Conservation (phyloP, 2,329 filamentous ascomycete species). For the Hymenoscyphus scutula region DNA sequence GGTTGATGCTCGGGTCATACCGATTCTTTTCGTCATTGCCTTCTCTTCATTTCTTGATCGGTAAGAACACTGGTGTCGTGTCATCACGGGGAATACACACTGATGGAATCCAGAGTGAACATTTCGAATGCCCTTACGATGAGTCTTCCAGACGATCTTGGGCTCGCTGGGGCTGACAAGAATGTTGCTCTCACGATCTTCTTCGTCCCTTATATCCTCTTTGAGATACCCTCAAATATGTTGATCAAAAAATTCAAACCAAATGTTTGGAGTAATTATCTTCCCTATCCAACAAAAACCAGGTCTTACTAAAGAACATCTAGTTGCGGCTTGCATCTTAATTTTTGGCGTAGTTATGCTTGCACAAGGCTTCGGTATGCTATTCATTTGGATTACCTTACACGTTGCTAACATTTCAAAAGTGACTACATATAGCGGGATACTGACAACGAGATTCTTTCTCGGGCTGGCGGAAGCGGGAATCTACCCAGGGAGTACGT, state of each 20-base stretch:
- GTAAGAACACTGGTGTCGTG: conserved; percentile 56
- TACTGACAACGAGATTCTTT: conserved; percentile 60
- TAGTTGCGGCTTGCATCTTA: conserved; percentile 42
- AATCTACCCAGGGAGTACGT: conserved; percentile 62
- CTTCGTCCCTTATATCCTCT: conserved; percentile 71
- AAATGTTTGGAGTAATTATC: conserved; percentile 54
- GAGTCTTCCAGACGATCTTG: neutral
- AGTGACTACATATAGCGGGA: conserved; percentile 50
- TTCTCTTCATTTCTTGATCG: conserved; percentile 74
- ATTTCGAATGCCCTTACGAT: neutral
- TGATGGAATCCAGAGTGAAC: neutral
- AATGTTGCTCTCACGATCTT: conserved; percentile 66
- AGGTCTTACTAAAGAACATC: too few relatives aligned
- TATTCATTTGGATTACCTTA: neutral
- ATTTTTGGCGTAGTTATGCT: conserved; percentile 63
- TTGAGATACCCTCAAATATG: conserved; percentile 66
- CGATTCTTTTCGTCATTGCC: conserved; percentile 68
- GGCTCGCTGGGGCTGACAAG: conserved; percentile 49
- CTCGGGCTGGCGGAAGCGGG: conserved; percentile 70
- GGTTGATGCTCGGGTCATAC: conserved; percentile 61
- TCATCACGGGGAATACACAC: neutral
- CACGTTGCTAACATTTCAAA: neutral
- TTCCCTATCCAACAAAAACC: too few relatives aligned
- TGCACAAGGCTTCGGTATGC: conserved; percentile 54
- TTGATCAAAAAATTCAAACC: conserved; percentile 71